Evolutionary conservation across 108 stramenopile species (phyloP), one percentile per base, ranked within the genome.

Genomic region (Fistulifera solaris): DNA sequence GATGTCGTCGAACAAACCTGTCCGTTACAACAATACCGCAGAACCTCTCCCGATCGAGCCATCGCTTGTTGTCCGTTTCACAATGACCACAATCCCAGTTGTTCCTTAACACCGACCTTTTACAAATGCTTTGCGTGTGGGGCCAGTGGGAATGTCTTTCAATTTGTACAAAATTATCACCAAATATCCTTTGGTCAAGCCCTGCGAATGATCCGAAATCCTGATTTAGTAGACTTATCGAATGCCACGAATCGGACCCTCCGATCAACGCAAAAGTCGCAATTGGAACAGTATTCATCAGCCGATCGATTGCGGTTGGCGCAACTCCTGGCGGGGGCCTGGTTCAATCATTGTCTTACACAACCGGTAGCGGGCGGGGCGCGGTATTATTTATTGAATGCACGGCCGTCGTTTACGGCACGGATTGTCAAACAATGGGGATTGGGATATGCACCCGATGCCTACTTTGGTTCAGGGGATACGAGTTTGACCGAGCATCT

Each of bases 111-210:
- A 43, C 72, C 78, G 18, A 65, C 67, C 2, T 66, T 90, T 8
- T 96, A 84, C 75, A 92, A 93, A 52, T 96, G 95, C 60, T 96
- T 96, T 65, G 72, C 84, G 6, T 96, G 95, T 64, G 92, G 90
- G n/a, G 92, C 88, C 11, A 84, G 87, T 27, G 95, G 95, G 4
- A 85, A 94, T 61, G 80, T 88, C 16, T 84, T 94, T 59, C 79
- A 69, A 18, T 94, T 96, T 61, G 80, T 91, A 46, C 61, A 75
- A 21, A 73, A 90, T 56, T 86, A 82, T 53, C 68, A 80, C 44
- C 66, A 88, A 54, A 61, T 89, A 65, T 65, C 80, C 2, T 95
- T 85, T 65, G 53, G 47, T 39, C 64, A 85, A 22, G 91, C 89
- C 2, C 83, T 93, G 25, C 59, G 71, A 57, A 54, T 58, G 26